phyloP scores from a whole-genome alignment of 352 stramenopile species.

The Phytophthora sp. region DNA sequence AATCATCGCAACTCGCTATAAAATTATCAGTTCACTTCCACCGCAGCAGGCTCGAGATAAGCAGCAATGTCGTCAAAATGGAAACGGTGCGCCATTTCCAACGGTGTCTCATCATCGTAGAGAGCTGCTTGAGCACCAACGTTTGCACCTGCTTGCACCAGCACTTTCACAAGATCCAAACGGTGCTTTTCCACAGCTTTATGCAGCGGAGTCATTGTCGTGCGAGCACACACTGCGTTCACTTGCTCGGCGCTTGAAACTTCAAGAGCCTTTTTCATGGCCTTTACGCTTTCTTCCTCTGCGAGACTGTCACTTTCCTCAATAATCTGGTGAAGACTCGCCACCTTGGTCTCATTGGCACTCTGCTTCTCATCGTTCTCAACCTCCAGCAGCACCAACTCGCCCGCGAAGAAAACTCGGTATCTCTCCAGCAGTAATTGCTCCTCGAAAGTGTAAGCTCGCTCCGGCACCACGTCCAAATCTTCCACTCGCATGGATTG shows the following conservation, averaged over 20 bases:
- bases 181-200: constrained; percentile 70
- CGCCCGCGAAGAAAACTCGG: constrained; percentile 44
- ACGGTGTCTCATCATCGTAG: constrained; percentile 67
- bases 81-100: constrained; percentile 68
- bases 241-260: constrained; percentile 27
- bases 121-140: constrained; percentile 43
- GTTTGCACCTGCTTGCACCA: constrained; percentile 52
- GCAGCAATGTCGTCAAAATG: constrained; percentile 48
- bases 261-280: constrained; percentile 20
- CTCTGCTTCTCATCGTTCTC: constrained; percentile 11
- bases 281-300: constrained; percentile 2
- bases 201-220: constrained; percentile 69
- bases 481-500: constrained; percentile 48
- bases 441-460: constrained; percentile 62
- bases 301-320: constrained; percentile 34
- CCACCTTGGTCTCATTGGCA: neutral
- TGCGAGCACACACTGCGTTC: constrained; percentile 53
- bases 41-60: constrained; percentile 24
- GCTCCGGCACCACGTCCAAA: constrained; percentile 37
- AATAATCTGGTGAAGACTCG: constrained; percentile 54
- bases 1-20: neutral
- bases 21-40: constrained; percentile 10
- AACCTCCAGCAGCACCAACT: constrained; percentile 41
- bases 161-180: constrained; percentile 50
- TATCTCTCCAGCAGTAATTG: constrained; percentile 67